Base-by-base conservation (phyloP, 257 asterid species). In the Plantago ovata region DNA sequence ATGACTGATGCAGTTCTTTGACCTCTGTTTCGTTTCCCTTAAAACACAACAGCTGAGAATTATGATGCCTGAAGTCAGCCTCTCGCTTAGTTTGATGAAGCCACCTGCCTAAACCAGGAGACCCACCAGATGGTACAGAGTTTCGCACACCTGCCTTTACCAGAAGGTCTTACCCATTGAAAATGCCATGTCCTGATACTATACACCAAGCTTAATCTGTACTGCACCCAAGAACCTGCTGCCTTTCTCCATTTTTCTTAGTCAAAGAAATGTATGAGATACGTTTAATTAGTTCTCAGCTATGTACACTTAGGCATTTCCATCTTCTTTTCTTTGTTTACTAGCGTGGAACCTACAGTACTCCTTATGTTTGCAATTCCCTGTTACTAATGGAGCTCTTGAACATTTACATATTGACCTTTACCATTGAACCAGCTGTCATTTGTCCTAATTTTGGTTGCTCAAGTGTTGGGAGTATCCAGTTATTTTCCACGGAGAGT, bases 81-180 rank as follows among this genome's bases (percentile, higher is more conserved):
- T 78, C 73, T 71, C 48, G 79, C 83, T 75, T 74, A 71, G 22
- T 75, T 79, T 76, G 91, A 72, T 72, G 91, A 85, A 82, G 86
- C 95, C 95, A 78, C 78, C 81, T 72, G 95, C 87, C 95, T 75
- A 77, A 88, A 88, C 95, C 98, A 58, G 96, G 82, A 79, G 98
- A 72, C 89, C 36, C 6, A 28, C 36, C 93, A 80, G 96, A 78
- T 80, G 90, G 77, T 68, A 66, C 85, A 73, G 79, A 79, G 74
- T 82, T 77, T 80, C 79, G 84, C 76, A 69, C 75, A 81, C 81
- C 94, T 53, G 32, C 20, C 59, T 33, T 28, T 53, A 32, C 21
- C 59, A 53, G 95, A 75, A 76, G 95, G 77, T 66, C 75, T 65
- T 80, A 72, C 87, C 93, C 69, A 69, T 69, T 76, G 65, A 89